phyloP scores from a whole-genome alignment of 108 stramenopile species.

The Skeletonema potamos region DNA sequence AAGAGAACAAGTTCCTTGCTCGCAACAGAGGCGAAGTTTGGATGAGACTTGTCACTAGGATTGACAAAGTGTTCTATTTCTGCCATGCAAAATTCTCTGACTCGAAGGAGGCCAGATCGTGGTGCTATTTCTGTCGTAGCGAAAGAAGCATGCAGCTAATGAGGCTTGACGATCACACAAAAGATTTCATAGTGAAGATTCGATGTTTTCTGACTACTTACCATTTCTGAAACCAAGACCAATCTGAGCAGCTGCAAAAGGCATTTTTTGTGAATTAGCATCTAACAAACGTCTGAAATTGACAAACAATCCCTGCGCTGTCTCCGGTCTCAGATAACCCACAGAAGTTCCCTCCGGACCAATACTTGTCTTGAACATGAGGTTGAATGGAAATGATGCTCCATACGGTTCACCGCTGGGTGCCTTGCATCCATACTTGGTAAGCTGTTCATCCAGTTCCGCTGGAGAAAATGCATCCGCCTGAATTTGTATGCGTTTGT shows the following conservation, averaged over 20 bases:
- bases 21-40: conserved; percentile 87
- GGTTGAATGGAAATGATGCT: conserved; percentile 98
- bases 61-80: conserved; percentile 99
- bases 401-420: conserved; percentile 87
- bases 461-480: conserved; percentile 97
- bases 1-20: conserved; percentile 89
- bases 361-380: conserved; percentile 99
- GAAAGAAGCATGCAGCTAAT: conserved; percentile 7
- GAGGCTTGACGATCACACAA: neutral
- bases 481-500: conserved; percentile 90
- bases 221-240: conserved; percentile 98
- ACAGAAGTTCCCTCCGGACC: conserved; percentile 97
- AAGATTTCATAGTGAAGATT: neutral
- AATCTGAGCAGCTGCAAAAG: conserved; percentile 99
- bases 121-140: conserved; percentile 93
- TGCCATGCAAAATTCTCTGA: conserved; percentile 99
- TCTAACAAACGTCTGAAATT: conserved; percentile 98
- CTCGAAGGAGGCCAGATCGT: conserved; percentile 95
- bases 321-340: conserved; percentile 99
- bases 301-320: conserved; percentile 98
- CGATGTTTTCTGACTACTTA: conserved; percentile 31
- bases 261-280: conserved; percentile 95
- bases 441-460: conserved; percentile 90
- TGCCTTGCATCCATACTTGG: conserved; percentile 87
- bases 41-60: conserved; percentile 96